Base-by-base conservation (phyloP, 352 stramenopile species). In the Hyaloperonospora arabidopsidis region DNA sequence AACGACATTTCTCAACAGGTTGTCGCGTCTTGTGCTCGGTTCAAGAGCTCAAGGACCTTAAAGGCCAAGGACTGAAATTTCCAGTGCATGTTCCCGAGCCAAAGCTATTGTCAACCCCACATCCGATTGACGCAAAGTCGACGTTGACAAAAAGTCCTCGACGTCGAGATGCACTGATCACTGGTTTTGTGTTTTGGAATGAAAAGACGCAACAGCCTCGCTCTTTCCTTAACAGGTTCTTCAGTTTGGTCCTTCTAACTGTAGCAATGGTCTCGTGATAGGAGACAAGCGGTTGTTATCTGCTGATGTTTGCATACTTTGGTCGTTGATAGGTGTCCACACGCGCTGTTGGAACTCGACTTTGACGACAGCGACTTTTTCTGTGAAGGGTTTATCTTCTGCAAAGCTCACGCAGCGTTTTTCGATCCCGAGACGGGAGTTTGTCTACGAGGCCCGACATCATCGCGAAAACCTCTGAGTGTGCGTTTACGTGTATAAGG, bases 321-420 rank as follows among this genome's bases (percentile, higher is more conserved):
- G 45, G 21, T 21, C 14, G 18, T 53, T 50, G 13, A 29, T 41
- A 84, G 74, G 44, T 87, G 79, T 52, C 74, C 79, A 6, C 77
- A 92, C 48, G 79, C 81, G 39, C 61, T 73, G 51, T 57, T 89
- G 52, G 79, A 92, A 62, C 60, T 92, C 45, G 79, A 92, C 54
- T 59, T 86, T 45, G 77, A 89, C 60, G 82, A 89, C 68, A 78
- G 72, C 61, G 79, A 89, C 54, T 92, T 92, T 56, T 87, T 89
- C 59, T 74, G 62, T 49, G 72, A 87, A 63, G 79, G 79, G 12
- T 87, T 89, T 49, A 63, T 92, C 40, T 76, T 87, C 53, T 92
- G 81, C 72, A 92, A 92, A 52, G 77, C 67, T 2, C 81, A 92
- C 57, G 81, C 76, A 35, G 79, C 81, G 13, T 86, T 87, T 63